Evolutionary conservation across 192 early-diverging fungal genomes (phyloP).

Genomic region (Entophlyctis luteolus): DNA sequence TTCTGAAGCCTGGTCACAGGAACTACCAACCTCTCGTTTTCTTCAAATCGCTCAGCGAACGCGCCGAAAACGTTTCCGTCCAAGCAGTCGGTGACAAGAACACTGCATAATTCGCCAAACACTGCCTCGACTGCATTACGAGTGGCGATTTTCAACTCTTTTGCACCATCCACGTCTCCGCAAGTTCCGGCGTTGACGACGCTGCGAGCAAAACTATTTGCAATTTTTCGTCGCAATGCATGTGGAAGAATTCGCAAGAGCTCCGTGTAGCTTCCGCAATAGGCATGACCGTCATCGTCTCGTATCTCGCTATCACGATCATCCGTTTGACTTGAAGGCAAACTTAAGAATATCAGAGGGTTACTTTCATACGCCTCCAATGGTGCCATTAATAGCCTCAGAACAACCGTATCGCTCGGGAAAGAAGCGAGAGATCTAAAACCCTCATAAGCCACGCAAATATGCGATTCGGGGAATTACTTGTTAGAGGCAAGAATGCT

Average conservation of each 20-base stretch:
- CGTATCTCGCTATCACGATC: no score
- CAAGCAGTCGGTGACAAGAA: constrained; percentile 75
- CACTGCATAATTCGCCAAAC: constrained; percentile 70
- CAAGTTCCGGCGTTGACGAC: background rate
- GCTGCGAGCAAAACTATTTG: constrained; percentile 67
- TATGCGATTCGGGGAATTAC: background rate
- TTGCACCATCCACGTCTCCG: background rate
- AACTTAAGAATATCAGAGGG: constrained; percentile 41
- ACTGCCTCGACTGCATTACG: constrained; percentile 74
- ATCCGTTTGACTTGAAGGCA: no score
- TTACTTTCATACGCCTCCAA: constrained; percentile 65
- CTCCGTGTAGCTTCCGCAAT: constrained; percentile 69
- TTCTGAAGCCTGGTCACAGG: constrained; percentile 33
- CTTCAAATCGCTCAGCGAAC: background rate
- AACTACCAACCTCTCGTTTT: background rate
- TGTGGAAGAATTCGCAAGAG: constrained; percentile 79
- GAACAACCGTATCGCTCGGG: constrained; percentile 69
- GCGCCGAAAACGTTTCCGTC: constrained; percentile 62
- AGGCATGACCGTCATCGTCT: no score
- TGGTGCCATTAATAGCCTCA: constrained; percentile 80
- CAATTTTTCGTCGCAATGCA: constrained; percentile 75
- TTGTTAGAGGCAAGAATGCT: constrained; percentile 49
- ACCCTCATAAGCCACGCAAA: no score
- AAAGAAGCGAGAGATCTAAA: no score
- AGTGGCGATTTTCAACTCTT: constrained; percentile 49